Evolutionary conservation across 2,329 filamentous ascomycete species (phyloP).

Genomic region (Bisporella sp.): DNA sequence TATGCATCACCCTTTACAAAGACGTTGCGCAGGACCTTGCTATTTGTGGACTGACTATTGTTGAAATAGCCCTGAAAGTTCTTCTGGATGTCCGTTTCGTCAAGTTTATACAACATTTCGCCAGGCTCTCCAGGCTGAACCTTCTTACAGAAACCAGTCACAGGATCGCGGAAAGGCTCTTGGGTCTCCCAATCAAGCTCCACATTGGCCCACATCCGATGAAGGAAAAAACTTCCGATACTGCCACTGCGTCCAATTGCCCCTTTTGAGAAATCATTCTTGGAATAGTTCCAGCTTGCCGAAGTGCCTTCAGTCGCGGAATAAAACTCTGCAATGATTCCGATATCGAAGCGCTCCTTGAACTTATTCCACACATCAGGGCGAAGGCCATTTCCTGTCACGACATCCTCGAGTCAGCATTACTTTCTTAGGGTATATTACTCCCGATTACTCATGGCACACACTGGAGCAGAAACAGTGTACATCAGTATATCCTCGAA

Average conservation of each 20-base stretch:
- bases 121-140: slow-evolving; percentile 58
- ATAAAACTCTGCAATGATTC: slow-evolving; percentile 73
- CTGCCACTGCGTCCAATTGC: slow-evolving; percentile 69
- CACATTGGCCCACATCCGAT: slow-evolving; percentile 49
- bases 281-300: slow-evolving; percentile 65
- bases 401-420: too few species aligned
- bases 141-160: slow-evolving; percentile 60
- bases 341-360: slow-evolving; percentile 72
- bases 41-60: slow-evolving; percentile 61
- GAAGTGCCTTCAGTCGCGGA: slow-evolving; percentile 67
- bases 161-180: slow-evolving; percentile 57
- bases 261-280: slow-evolving; percentile 67
- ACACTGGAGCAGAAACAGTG: too few species aligned
- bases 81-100: slow-evolving; percentile 52
- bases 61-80: slow-evolving; percentile 80
- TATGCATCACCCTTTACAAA: slow-evolving; percentile 71
- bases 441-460: too few species aligned
- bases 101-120: slow-evolving; percentile 68
- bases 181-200: slow-evolving; percentile 67
- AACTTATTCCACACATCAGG: slow-evolving; percentile 83
- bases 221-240: slow-evolving; percentile 49
- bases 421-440: too few species aligned
- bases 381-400: slow-evolving; percentile 60
- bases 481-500: too few species aligned
- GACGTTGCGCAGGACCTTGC: slow-evolving; percentile 69